Evolutionary conservation across 176 grass and related monocot genomes (phyloP), one percentile per base, ranked within the genome.

Genomic region (Raddia distichophylla): DNA sequence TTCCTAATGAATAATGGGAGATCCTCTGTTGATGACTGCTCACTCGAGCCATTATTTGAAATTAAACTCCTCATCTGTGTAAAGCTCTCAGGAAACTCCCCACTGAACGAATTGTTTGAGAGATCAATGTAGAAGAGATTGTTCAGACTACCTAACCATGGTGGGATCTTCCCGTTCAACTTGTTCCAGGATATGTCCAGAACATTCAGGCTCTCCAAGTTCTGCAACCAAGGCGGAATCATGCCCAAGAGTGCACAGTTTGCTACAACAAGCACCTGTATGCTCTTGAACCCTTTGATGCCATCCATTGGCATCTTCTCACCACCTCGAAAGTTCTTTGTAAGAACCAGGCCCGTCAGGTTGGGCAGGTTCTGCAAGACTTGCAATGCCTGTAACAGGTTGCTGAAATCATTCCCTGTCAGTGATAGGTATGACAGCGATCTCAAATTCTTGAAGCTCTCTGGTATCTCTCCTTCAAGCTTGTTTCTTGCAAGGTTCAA

Each of bases 151-250:
- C 96, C 93, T 18, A 93, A 17, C 93, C 88, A 98, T 10, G 42
- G 20, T 0, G 93, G 93, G 46, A 98, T 91, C 0, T 52, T 84
- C 60, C 96, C 96, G 53, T 82, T 53, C 18, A 98, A 77, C 20
- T 84, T 74, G 88, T 98, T 98, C 96, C 96, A 98, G 0, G 96
- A 98, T 59, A 98, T 95, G 87, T 98, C 96, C 57, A 98, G 53
- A 74, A 98, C 82, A 67, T 72, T 91, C 52, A 98, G 83, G 37
- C 14, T 67, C 27, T 71, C 77, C 22, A 88, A 71, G 43, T 53
- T 84, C 75, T 75, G 84, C 18, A 98, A 53, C 96, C 96, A 98
- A 50, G 67, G 82, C 0, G 93, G 93, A 8, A 98, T 75, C 12
- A 18, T 74, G 67, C 96, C 96, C 0, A 55, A 59, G 76, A 98